Evolutionary conservation across 176 grass and related monocot species (phyloP), one percentile per base, ranked within the genome.

Genomic region (Rhynchospora pubera): DNA sequence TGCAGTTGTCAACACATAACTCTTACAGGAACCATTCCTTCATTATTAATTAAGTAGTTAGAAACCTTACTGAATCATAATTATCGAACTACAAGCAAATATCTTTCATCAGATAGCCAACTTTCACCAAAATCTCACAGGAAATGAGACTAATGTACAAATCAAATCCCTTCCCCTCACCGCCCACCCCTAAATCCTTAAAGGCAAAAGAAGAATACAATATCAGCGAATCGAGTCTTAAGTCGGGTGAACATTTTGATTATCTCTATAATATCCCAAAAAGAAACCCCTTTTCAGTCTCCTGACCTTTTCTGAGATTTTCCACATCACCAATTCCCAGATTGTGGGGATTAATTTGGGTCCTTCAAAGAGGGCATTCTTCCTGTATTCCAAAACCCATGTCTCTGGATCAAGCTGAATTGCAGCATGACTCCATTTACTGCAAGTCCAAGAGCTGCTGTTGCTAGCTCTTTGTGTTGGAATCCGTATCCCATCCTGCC

Each of bases 321-420:
- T 90, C 24, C 73, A 88, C 46, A n/a, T 26, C 51, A 90, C 26
- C 12, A 89, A 65, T 71, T 99, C 91, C 45, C 66, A 79, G 2
- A 85, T 75, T 39, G 89, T 32, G 4, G 89, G 89, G 4, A 99
- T 78, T 85, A 99, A 60, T 74, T 89, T 90, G 3, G 82, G 87
- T 14, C 91, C 93, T 84, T 93, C 86, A 62, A 99, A 91, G 11
- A 93, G 24, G 42, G 81, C 77, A 46, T 85, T 90, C 72, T 86
- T 87, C 80, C 88, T 85, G 68, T 99, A 95, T 84, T 96, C 97
- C 77, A 93, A 77, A 2, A 99, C 87, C 97, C 91, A 99, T 7
- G 93, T 99, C 58, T 90, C 60, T 6, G 86, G 77, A 21, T 93
- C 84, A 32, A 99, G 70, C 62, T 86, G 85, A 81, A 99, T 58